Conservation (phyloP, 2,329 filamentous ascomycete species). For the Ilyonectria destructans region DNA sequence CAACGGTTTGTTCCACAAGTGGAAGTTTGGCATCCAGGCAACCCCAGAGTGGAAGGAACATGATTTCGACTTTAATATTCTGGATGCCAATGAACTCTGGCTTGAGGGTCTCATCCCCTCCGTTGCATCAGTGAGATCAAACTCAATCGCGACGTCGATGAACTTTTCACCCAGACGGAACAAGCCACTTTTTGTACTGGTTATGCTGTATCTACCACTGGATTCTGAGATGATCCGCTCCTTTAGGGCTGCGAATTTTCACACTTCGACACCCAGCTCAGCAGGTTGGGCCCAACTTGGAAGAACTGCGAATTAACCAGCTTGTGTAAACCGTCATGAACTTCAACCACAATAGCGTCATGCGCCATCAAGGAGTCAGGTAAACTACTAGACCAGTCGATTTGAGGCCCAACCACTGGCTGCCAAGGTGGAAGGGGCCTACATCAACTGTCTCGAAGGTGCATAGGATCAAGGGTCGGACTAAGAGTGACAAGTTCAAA, state of each 20-base stretch:
- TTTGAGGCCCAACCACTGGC: conserved; percentile 78
- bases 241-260: conserved; percentile 81
- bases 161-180: conserved; percentile 88
- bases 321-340: conserved; percentile 84
- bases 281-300: conserved; percentile 76
- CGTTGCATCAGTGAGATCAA: conserved; percentile 86
- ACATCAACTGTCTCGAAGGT: conserved; percentile 77
- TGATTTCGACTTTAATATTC: conserved; percentile 88
- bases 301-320: conserved; percentile 84
- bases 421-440: conserved; percentile 74
- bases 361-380: conserved; percentile 76
- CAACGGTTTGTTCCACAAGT: conserved; percentile 79
- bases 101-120: conserved; percentile 84
- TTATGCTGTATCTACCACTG: conserved; percentile 85
- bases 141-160: conserved; percentile 84
- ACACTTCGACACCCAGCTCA: conserved; percentile 56
- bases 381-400: conserved; percentile 77
- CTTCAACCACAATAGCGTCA: conserved; percentile 82
- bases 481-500: conserved; percentile 81
- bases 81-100: conserved; percentile 91
- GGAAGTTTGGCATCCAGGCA: conserved; percentile 88
- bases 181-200: conserved; percentile 88
- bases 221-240: conserved; percentile 83
- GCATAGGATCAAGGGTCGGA: conserved; percentile 79
- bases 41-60: conserved; percentile 81